Evolutionary conservation across 768 basidiomycete species (phyloP), one percentile per base, ranked within the genome.

Genomic region (Boletus subparvulus): DNA sequence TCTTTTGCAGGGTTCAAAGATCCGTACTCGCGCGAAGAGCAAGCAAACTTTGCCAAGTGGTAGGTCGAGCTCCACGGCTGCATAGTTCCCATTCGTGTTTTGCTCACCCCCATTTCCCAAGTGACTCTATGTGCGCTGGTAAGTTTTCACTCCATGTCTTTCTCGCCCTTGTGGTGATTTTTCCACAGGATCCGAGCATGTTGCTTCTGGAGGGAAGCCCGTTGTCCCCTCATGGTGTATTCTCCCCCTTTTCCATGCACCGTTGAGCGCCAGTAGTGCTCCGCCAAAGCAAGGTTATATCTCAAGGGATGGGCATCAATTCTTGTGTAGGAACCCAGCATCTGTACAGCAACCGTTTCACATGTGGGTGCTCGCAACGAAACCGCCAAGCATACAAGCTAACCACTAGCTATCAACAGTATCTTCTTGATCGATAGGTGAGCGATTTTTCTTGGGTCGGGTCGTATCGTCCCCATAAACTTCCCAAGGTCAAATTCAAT

Each of bases 11-110:
- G 82, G 6, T 86, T 85, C 74, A 83, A 79, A 71, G 84, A 86
- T 65, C 85, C 83, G 0, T 86, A 86, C 59, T 77, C 83, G 6
- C 75, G 75, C 8, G 82, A 84, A 40, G 83, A 85, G 48, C 80
- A 80, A 61, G 49, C 73, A 0, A 75, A 77, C 50, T 86, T 85
- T 62, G 66, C 74, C 1, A 78, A 79, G 61, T 86, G 84, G 81
- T 82, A 61, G 45, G 77, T 66, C 16, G 10, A 48, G 3, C 19
- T 30, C 30, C 11, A 10, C 4, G 12, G 13, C 3, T 3, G 4
- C n/a, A 9, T 32, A 3, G n/a, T 13, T 33, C 11, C 11, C 3
- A 30, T 28, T 36, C 6, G 2, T 0, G 6, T 30, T n/a, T 50
- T 41, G 13, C 42, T 61, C 28, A 63, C 14, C 6, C 17, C 10